Base-by-base conservation (phyloP, 345 rosid species). In the Reutealis trisperma region DNA sequence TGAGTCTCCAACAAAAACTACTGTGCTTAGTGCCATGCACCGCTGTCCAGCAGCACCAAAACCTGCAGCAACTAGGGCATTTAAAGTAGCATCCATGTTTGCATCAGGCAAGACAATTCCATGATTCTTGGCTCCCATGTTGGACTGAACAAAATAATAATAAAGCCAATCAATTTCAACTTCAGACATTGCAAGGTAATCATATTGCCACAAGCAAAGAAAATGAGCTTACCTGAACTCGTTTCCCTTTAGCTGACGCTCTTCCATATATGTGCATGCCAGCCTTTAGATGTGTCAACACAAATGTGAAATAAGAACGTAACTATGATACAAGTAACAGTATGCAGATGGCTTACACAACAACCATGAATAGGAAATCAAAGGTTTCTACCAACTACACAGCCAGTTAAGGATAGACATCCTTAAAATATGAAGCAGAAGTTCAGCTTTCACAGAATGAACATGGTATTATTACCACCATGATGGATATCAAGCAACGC, bases 1-100 rank as follows among this genome's bases (percentile, higher is more conserved):
- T 54, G 99, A 79, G 70, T 77, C 85, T 68, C 98, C 98, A 47
- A 95, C 98, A 74, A 95, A 95, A 63, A 93, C 96, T 64, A 93
- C 89, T 2, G 93, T 90, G 86, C 99, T 95, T 32, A 95, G 91
- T 37, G 98, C 98, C 99, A 95, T 95, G 86, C 99, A 95, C 82
- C 99, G 90, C 75, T 93, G 99, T 77, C 99, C 99, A 62, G 98
- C 98, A 66, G 99, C 99, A 82, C 98, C 99, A 89, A 95, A 95
- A 27, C 98, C 99, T 79, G 99, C 99, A 77, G 97, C 98, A 79
- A 84, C 89, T 72, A 95, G 79, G 25, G 99, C 97, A 82, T 91
- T 95, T 67, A 95, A 77, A 63, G 99, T 84, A 73, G 94, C 91
- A 79, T 95, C 93, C 12, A 86, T 1, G 59, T 86, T 90, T 62